Base-by-base conservation (phyloP, 2,329 filamentous ascomycete genomes). In the Xylaria arbuscula region DNA sequence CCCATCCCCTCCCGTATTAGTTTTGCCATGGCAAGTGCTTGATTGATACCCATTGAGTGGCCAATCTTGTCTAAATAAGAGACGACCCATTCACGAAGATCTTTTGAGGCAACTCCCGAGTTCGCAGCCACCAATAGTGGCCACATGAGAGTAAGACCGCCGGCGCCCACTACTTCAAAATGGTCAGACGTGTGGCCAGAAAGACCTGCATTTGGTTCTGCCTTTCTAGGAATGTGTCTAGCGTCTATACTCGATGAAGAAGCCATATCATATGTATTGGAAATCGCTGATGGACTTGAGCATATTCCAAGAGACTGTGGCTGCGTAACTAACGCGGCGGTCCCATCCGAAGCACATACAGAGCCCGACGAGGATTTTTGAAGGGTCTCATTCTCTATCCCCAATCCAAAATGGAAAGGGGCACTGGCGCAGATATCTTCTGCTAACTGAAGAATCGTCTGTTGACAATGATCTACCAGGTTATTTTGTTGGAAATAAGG, bases 41-140 rank as follows among this genome's bases (percentile, higher is more conserved):
- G 54, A 45, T 57, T 57, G 38, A 57, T 57, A 45, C 54, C 54
- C 54, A 57, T 57, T 45, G 54, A 57, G 22, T 57, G 38, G n/a
- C 54, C 54, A 45, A 57, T 57, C 54, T 57, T 57, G 22, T 57
- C 54, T 32, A 57, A 32, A 40, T 38, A 57, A 57, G 38, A 45
- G 54, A 45, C 45, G 15, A 57, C n/a, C 54, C 54, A 57, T n/a
- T 32, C 54, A 1, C 54, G 54, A 42, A 45, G 54, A 13, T 22
- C 54, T 2, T 22, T 17, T 8, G 22, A 40, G 40, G 28, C 50
- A 34, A 57, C 38, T 10, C 54, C 54, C 28, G 54, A 57, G 22
- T 57, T 57, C 11, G 38, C 54, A 22, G 54, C 54, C n/a, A 57
- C 54, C 24, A 57, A 57, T 32, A 57, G 22, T n/a, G 54, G 54